Percentiles rank a stretch among this genome's conserved stretches.
These are phyloP conservation scores for Aspergillus baeticus DNA, from an alignment of 495 filamentous ascomycete species.

Conservation along the genomic window DNA sequence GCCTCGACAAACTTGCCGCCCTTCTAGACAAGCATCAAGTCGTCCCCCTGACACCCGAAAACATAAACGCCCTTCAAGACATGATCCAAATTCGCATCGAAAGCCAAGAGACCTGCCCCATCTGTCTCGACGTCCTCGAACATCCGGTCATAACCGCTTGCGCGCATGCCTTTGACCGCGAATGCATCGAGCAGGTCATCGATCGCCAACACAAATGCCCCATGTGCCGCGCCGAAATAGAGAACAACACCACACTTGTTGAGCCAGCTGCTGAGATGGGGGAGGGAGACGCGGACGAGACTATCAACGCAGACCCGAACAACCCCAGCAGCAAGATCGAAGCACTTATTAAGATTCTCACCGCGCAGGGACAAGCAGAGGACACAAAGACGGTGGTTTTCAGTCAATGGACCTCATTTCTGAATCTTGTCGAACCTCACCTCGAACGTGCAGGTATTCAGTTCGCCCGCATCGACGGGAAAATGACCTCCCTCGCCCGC, in stretches of 20 bases:
- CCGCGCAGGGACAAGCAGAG: conserved; percentile 63
- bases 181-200: conserved; percentile 78
- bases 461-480: conserved; percentile 80
- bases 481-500: conserved; percentile 65
- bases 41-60: conserved; percentile 72
- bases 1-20: conserved; percentile 66
- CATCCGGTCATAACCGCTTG: conserved; percentile 85
- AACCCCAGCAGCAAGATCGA: conserved; percentile 82
- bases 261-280: conserved; percentile 56
- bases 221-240: conserved; percentile 76
- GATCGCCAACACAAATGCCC: conserved; percentile 81
- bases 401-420: conserved; percentile 90
- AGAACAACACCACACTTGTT: conserved; percentile 59
- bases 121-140: conserved; percentile 75
- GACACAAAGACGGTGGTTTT: conserved; percentile 85
- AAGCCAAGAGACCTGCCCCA: conserved; percentile 76
- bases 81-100: conserved; percentile 79
- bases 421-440: conserved; percentile 73
- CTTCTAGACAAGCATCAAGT: conserved; percentile 64
- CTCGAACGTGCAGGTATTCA: conserved; percentile 59
- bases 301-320: conserved; percentile 54
- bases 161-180: conserved; percentile 75
- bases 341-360: conserved; percentile 74
- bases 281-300: conserved; percentile 41
- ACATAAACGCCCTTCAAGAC: conserved; percentile 68